Percentiles rank a stretch among this genome's conserved stretches.
Conservation (phyloP, 768 basidiomycete genomes). For the Porpolomopsis calyptriformis region DNA sequence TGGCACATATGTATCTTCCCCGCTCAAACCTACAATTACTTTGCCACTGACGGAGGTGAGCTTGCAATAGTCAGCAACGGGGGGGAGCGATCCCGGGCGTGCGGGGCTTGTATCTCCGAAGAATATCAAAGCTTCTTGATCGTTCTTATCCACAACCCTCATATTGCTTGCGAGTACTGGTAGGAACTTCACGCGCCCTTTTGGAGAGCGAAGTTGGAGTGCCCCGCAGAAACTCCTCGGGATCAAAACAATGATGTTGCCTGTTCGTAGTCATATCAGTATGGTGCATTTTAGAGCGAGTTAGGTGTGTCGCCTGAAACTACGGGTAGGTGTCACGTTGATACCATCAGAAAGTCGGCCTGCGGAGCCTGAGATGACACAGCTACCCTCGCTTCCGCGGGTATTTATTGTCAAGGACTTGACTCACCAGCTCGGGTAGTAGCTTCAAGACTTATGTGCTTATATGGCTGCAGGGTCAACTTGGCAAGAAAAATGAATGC, state of each 20-base stretch:
- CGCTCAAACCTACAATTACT: conserved; percentile 34
- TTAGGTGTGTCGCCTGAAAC: background rate
- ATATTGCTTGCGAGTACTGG: conserved; percentile 19
- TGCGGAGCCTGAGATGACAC: too few species aligned
- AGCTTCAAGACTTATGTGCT: conserved; percentile 8
- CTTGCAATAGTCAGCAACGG: conserved; percentile 29
- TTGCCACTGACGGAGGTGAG: conserved; percentile 27
- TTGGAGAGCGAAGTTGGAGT: conserved; percentile 18
- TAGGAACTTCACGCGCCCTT: conserved; percentile 19
- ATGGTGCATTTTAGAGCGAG: background rate
- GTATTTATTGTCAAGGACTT: background rate
- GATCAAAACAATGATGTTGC: conserved; percentile 19
- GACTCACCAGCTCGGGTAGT: conserved; percentile 5
- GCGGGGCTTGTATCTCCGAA: conserved; percentile 17
- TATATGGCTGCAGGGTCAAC: background rate
- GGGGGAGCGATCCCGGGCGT: conserved; percentile 11
- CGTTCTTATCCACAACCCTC: conserved; percentile 19
- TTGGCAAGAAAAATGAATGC: background rate
- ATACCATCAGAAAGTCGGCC: too few species aligned
- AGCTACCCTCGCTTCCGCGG: background rate
- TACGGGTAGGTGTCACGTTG: too few species aligned
- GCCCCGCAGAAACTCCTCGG: conserved; percentile 21
- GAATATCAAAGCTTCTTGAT: conserved; percentile 29
- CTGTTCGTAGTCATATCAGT: conserved; percentile 6
- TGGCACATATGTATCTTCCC: conserved; percentile 22